Evolutionary conservation across 1,284 basidiomycete genomes (phyloP), one percentile per base, ranked within the genome.

Genomic region (Naganishia sp.): DNA sequence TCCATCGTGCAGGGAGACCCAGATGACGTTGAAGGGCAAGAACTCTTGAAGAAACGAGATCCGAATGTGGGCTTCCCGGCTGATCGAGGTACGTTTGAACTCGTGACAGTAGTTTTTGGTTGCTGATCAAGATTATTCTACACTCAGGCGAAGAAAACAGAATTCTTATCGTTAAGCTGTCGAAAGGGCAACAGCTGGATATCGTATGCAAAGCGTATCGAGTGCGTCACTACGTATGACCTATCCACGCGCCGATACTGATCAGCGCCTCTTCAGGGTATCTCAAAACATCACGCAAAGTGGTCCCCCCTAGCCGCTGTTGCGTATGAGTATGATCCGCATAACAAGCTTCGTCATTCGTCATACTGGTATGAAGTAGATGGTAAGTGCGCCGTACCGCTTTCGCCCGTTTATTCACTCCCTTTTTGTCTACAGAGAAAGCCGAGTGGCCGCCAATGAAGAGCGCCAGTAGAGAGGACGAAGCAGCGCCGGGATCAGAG

Each of bases 251-350:
- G 2, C 4, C 35, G 21, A 25, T 23, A 31, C 21, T 63, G 35
- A 63, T 68, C 35, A 60, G 23, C 17, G 18, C 23, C 60, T 15
- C 5, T 57, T 39, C 71, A 96, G 92, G 95, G 95, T 32, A 90
- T 97, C 68, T 94, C 94, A 9, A 97, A 99, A 82, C 94, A 98
- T 76, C 96, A 99, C 76, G 94, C 96, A 7, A 99, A 99, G 81
- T 99, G 95, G 94, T 96, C 93, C 0, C 95, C 96, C 15, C 90
- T 94, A 66, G 90, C 93, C 1, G 94, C 96, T 1, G 88, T 99
- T 23, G 88, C 89, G 2, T 99, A 96, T 73, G 96, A 99, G 81
- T 99, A 99, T 74, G 96, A 99, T 79, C 96, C 96, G 15, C 86
- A 98, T 82, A 99, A 99, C 83, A 92, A 92, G 77, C 83, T 99